A percentile compares a stretch with the other conserved stretches of the same genome.
Evolutionary conservation across 1,284 basidiomycete species (phyloP).

Genomic region (Hypsizygus ulmarius): DNA sequence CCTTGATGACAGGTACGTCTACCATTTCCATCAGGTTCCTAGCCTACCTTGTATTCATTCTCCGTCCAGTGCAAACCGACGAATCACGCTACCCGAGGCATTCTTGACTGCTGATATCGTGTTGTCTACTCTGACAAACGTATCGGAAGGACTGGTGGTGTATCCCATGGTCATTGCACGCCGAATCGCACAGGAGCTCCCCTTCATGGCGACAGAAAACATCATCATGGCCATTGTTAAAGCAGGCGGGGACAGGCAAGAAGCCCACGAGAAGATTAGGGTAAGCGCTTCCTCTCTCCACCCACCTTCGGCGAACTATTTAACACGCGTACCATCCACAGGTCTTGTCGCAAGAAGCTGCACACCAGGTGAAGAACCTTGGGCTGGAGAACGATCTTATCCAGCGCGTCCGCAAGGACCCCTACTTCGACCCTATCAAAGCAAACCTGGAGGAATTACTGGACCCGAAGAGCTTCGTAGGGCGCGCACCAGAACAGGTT

Average conservation of each 20-base stretch:
- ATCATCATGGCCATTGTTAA: slow-evolving; percentile 99
- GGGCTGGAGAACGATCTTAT: slow-evolving; percentile 97
- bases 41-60: slow-evolving; percentile 1
- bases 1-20: slow-evolving; percentile 80
- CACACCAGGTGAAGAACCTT: slow-evolving; percentile 91
- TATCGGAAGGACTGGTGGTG: slow-evolving; percentile 96
- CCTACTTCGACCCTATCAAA: slow-evolving; percentile 65
- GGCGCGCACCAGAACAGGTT: slow-evolving; percentile 93
- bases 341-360: slow-evolving; percentile 95
- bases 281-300: slow-evolving; percentile 40
- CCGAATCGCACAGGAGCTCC: slow-evolving; percentile 91
- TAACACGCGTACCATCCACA: slow-evolving; percentile 23
- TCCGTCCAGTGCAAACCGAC: slow-evolving; percentile 80
- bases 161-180: slow-evolving; percentile 95
- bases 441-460: slow-evolving; percentile 65
- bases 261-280: slow-evolving; percentile 94
- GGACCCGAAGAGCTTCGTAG: slow-evolving; percentile 85
- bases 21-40: slow-evolving; percentile 1
- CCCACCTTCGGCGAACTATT: background rate
- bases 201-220: slow-evolving; percentile 99
- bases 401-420: slow-evolving; percentile 69
- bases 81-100: slow-evolving; percentile 94
- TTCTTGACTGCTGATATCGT: slow-evolving; percentile 98
- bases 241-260: slow-evolving; percentile 91
- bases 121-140: slow-evolving; percentile 93